A percentile compares a stretch with the other conserved stretches of the same genome.
These are phyloP conservation scores for Beauveria asiatica DNA, from an alignment of 2,329 filamentous ascomycete species.

Conservation along the genomic window DNA sequence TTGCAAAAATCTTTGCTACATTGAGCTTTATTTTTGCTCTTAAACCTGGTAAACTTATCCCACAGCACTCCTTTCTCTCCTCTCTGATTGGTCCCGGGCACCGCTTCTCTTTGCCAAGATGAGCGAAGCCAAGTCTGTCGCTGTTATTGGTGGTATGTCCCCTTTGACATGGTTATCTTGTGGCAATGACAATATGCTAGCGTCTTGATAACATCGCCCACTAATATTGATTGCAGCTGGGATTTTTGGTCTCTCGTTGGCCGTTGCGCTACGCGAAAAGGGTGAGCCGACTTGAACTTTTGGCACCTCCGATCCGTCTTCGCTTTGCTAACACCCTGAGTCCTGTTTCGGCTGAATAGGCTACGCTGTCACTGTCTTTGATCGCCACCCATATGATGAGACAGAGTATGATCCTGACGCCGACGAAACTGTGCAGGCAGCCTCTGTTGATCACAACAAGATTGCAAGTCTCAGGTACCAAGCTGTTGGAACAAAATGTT, in stretches of 20 bases:
- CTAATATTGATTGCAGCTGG: conserved; percentile 14
- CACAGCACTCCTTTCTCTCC: background rate
- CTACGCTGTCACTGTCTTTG: conserved; percentile 17
- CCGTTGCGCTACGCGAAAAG: conserved; percentile 16
- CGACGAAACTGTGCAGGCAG: conserved; percentile 14
- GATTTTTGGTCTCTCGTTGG: conserved; percentile 19
- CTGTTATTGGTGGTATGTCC: conserved; percentile 12
- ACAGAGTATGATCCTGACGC: conserved; percentile 15
- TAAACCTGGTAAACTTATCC: background rate
- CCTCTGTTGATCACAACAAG: conserved; percentile 21
- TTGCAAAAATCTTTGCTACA: background rate
- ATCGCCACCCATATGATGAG: conserved; percentile 16
- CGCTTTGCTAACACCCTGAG: background rate
- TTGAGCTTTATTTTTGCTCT: background rate
- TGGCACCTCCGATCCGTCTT: background rate
- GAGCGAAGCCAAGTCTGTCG: conserved; percentile 11
- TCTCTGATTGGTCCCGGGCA: background rate
- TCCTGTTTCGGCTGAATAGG: background rate
- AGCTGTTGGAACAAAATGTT: background rate
- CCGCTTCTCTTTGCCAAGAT: background rate
- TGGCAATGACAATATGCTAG: background rate
- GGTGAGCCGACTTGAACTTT: conserved; percentile 10
- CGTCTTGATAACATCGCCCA: background rate
- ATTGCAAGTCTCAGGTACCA: conserved; percentile 13
- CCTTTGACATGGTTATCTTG: background rate